Evolutionary conservation across 305 asterid genomes (phyloP).

Genomic region (Solanum aculeatissimum): DNA sequence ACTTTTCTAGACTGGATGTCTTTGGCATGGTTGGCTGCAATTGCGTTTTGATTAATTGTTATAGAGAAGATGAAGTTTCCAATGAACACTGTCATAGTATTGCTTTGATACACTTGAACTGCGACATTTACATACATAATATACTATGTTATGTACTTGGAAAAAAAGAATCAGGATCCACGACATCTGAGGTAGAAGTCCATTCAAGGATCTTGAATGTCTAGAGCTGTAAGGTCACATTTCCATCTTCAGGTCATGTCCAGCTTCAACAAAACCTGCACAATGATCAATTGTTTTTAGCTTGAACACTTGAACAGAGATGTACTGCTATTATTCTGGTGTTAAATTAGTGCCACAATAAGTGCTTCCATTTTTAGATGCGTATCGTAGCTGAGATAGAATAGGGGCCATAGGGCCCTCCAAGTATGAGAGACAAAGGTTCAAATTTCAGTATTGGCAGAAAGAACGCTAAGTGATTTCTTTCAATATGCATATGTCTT

Average conservation of each 20-base stretch:
- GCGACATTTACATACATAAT: constrained; percentile 16
- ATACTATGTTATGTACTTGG: constrained; percentile 8
- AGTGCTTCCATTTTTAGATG: background rate
- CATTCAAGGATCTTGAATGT: constrained; percentile 6
- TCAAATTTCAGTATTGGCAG: background rate
- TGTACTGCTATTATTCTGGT: background rate
- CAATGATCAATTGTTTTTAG: background rate
- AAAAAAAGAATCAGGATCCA: constrained; percentile 9
- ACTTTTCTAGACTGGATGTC: background rate
- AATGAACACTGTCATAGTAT: constrained; percentile 6
- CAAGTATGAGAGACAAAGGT: background rate
- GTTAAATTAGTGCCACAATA: background rate
- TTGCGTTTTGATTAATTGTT: background rate
- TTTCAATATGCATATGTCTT: background rate
- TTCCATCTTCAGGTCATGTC: constrained; percentile 49
- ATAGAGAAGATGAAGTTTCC: background rate
- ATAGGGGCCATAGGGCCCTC: background rate
- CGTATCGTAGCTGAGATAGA: background rate
- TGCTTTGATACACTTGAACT: constrained; percentile 20
- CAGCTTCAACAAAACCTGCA: constrained; percentile 43
- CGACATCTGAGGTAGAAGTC: constrained; percentile 10
- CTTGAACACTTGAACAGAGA: background rate
- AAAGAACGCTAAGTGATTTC: background rate
- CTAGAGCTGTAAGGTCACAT: constrained; percentile 29
- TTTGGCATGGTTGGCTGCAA: background rate